Conservation (phyloP, 768 basidiomycete species). For the Heimioporus sp. region DNA sequence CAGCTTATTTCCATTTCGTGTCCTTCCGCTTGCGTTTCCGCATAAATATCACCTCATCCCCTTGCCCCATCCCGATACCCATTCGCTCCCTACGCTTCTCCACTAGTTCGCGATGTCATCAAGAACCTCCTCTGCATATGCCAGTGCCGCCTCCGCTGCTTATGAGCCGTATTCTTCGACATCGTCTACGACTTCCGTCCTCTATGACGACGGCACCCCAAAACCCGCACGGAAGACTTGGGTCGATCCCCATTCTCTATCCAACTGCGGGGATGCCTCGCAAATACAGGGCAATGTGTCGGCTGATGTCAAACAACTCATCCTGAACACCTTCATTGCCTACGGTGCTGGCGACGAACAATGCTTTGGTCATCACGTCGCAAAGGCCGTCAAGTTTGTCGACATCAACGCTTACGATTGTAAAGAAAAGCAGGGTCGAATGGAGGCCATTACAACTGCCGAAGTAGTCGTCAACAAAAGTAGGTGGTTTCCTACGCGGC, state of each 20-base stretch:
- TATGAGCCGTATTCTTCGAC: constrained; percentile 25
- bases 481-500: constrained; percentile 27
- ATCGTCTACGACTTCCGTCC: constrained; percentile 26
- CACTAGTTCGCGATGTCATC: constrained; percentile 23
- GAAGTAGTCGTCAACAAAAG: constrained; percentile 64
- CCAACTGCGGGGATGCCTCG: constrained; percentile 55
- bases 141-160: constrained; percentile 25
- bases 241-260: constrained; percentile 64
- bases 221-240: constrained; percentile 41
- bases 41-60: constrained; percentile 28
- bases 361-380: constrained; percentile 60
- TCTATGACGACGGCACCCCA: constrained; percentile 15
- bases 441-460: constrained; percentile 61
- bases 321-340: constrained; percentile 61
- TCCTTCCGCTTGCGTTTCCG: constrained; percentile 10
- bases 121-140: constrained; percentile 24
- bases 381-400: constrained; percentile 57
- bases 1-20: constrained; percentile 14
- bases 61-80: constrained; percentile 1
- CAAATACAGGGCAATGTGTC: constrained; percentile 63
- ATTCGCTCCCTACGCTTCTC: constrained; percentile 1
- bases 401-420: constrained; percentile 53
- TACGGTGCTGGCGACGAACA: constrained; percentile 70
- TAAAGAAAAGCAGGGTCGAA: constrained; percentile 45
- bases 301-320: constrained; percentile 61